Conservation (phyloP, 495 filamentous ascomycete species). For the Apodospora peruviana region DNA sequence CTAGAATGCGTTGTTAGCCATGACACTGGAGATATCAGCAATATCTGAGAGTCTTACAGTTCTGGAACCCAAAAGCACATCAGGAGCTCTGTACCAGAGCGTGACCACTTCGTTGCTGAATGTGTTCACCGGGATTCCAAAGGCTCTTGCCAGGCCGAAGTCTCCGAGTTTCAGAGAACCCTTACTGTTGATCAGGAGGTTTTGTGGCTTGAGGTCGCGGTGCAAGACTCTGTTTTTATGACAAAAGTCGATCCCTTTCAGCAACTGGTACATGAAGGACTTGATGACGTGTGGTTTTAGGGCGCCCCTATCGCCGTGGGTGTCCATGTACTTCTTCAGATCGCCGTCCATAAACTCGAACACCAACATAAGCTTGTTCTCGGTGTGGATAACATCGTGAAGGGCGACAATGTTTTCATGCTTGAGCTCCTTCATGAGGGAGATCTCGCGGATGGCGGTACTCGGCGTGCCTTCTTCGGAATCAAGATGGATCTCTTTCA, state of each 20-base stretch:
- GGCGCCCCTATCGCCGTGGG: conserved; percentile 72
- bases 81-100: conserved; percentile 91
- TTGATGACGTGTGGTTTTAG: conserved; percentile 85
- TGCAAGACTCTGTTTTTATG: conserved; percentile 94
- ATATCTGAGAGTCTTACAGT: conserved; percentile 36
- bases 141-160: conserved; percentile 87
- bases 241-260: conserved; percentile 92
- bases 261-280: conserved; percentile 94
- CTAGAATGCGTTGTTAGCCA: not conserved
- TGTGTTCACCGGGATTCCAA: conserved; percentile 95
- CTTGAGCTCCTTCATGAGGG: conserved; percentile 97
- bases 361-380: conserved; percentile 99
- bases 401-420: conserved; percentile 97
- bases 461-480: conserved; percentile 97
- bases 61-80: conserved; percentile 82
- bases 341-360: conserved; percentile 99
- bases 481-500: conserved; percentile 99
- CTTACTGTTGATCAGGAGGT: conserved; percentile 89
- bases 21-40: not conserved
- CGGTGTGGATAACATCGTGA: conserved; percentile 98
- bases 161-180: conserved; percentile 90
- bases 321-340: conserved; percentile 99
- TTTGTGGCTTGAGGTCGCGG: conserved; percentile 94
- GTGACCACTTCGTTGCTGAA: conserved; percentile 98
- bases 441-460: conserved; percentile 98